phyloP scores from a whole-genome alignment of 805 yeast genomes.

The Wickerhamiella cacticola region DNA sequence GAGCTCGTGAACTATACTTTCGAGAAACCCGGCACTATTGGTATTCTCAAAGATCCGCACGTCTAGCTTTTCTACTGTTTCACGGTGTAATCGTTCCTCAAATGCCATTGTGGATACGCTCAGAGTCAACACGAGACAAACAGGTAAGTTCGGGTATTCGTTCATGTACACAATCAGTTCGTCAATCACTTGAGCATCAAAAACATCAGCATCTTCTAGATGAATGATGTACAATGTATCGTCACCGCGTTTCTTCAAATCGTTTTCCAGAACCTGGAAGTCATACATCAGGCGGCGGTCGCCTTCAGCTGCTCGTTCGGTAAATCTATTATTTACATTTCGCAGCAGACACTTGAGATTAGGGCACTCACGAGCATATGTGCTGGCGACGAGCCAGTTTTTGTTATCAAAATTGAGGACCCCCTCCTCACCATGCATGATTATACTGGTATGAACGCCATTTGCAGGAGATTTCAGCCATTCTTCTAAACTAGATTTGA shows the following conservation, averaged over 20 bases:
- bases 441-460: background rate
- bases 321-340: slow-evolving; percentile 26
- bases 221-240: slow-evolving; percentile 21
- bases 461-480: background rate
- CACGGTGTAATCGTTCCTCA: slow-evolving; percentile 27
- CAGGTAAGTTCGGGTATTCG: slow-evolving; percentile 27
- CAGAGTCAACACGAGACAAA: slow-evolving; percentile 29
- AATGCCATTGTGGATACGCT: slow-evolving; percentile 30
- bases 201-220: slow-evolving; percentile 33
- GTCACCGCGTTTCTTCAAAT: slow-evolving; percentile 20
- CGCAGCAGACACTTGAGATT: slow-evolving; percentile 27
- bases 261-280: slow-evolving; percentile 28
- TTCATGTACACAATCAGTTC: slow-evolving; percentile 27
- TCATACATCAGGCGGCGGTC: slow-evolving; percentile 31
- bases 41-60: slow-evolving; percentile 10
- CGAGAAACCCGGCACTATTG: slow-evolving; percentile 14
- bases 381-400: slow-evolving; percentile 20
- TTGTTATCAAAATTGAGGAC: slow-evolving; percentile 3
- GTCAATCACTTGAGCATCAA: slow-evolving; percentile 25
- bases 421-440: slow-evolving; percentile 1
- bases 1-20: slow-evolving; percentile 5
- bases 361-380: slow-evolving; percentile 30
- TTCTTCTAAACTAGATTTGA: background rate
- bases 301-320: slow-evolving; percentile 20
- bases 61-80: slow-evolving; percentile 21